Percentiles rank a stretch among this genome's conserved stretches.
Conservation (phyloP, 345 rosid species). For the Eucalyptus curtisii region DNA sequence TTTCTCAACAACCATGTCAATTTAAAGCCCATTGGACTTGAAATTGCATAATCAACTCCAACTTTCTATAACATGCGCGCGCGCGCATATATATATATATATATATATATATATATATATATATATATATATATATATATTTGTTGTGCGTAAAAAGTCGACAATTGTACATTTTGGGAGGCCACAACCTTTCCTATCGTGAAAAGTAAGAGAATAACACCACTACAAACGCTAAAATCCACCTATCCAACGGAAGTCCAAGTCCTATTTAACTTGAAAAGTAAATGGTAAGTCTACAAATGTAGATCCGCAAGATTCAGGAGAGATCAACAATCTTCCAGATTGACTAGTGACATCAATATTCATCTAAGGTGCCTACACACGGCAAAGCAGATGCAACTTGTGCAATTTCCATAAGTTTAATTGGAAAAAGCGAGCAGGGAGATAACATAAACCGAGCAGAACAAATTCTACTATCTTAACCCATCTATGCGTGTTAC, state of each 20-base stretch:
- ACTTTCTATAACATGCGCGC: too few species aligned
- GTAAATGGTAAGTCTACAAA: too few species aligned
- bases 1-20: too few species aligned
- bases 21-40: too few species aligned
- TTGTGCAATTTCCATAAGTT: neutral
- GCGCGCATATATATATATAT: too few species aligned
- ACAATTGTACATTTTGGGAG: neutral
- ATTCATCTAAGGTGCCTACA: neutral
- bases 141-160: neutral
- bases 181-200: neutral
- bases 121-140: too few species aligned
- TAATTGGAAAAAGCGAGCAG: neutral
- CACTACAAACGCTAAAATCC: neutral
- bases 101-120: too few species aligned
- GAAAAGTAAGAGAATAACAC: neutral
- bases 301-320: too few species aligned
- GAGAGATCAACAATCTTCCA: neutral
- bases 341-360: neutral
- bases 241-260: too few species aligned
- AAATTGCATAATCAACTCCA: too few species aligned
- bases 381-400: neutral
- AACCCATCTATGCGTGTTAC: neutral
- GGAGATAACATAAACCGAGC: neutral
- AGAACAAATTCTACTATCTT: neutral
- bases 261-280: too few species aligned